Conservation (phyloP, 1,284 basidiomycete species). For the Dichomitus squalens region DNA sequence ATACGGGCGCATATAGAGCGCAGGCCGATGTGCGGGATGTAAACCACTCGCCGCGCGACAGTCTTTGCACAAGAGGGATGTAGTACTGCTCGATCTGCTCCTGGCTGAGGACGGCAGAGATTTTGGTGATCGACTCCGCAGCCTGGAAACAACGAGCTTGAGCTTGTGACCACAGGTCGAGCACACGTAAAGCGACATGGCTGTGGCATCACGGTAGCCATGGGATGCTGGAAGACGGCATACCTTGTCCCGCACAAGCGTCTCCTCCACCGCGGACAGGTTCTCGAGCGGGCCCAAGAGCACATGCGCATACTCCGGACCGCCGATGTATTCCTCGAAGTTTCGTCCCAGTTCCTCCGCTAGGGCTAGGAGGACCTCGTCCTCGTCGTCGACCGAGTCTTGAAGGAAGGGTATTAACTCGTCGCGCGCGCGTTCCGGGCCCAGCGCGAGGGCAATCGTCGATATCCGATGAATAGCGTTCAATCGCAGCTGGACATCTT, state of each 20-base stretch:
- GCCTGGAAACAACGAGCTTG: constrained; percentile 57
- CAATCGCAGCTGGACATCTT: constrained; percentile 92
- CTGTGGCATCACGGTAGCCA: not conserved
- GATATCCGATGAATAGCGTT: constrained; percentile 98
- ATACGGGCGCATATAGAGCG: constrained; percentile 93
- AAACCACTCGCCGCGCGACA: constrained; percentile 98
- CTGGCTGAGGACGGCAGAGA: constrained; percentile 79
- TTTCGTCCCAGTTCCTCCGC: constrained; percentile 95
- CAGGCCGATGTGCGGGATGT: constrained; percentile 98
- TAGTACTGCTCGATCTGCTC: constrained; percentile 90
- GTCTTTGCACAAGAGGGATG: constrained; percentile 88
- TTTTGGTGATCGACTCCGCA: constrained; percentile 94
- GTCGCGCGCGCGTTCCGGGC: constrained; percentile 92
- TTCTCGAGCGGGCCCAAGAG: constrained; percentile 95
- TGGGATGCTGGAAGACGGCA: not conserved
- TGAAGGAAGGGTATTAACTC: constrained; percentile 97
- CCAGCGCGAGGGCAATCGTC: constrained; percentile 97
- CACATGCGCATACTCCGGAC: constrained; percentile 86
- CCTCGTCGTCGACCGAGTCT: constrained; percentile 99
- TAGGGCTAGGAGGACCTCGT: constrained; percentile 95
- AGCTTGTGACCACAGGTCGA: not conserved
- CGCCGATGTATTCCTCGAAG: constrained; percentile 95
- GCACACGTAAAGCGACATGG: not conserved
- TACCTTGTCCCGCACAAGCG: constrained; percentile 97
- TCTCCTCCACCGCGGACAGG: constrained; percentile 96